These are phyloP conservation scores for Verbascum thapsus DNA, from an alignment of 257 asterid genomes.

Conservation along the genomic window DNA sequence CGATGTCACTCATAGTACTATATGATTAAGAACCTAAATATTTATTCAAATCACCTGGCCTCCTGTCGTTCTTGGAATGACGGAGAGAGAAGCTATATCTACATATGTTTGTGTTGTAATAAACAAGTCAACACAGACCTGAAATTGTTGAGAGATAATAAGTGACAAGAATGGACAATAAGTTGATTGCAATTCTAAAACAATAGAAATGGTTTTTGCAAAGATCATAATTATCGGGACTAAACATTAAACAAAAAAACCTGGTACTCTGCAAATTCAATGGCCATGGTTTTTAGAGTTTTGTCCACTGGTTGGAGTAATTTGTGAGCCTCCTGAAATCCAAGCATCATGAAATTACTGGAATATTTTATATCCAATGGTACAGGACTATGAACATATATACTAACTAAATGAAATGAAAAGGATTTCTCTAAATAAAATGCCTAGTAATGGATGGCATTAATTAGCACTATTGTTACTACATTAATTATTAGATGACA, in stretches of 20 bases:
- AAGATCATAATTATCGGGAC: conserved; percentile 15
- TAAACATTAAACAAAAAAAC: conserved; percentile 42
- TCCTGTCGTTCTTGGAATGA: conserved; percentile 90
- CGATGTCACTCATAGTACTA: conserved; percentile 10
- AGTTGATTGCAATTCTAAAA: conserved; percentile 13
- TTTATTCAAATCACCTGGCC: conserved; percentile 74
- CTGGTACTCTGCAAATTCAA: conserved; percentile 98
- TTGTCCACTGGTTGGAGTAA: conserved; percentile 94
- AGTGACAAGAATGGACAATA: conserved; percentile 18
- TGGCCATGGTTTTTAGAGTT: conserved; percentile 85
- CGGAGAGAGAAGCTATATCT: conserved; percentile 94
- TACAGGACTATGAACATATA: neutral
- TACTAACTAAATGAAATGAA: neutral
- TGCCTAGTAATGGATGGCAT: too few relatives aligned
- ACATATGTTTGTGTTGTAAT: conserved; percentile 88
- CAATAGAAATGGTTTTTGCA: conserved; percentile 6
- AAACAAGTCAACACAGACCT: conserved; percentile 98
- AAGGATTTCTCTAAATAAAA: conserved; percentile 2
- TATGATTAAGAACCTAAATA: conserved; percentile 19
- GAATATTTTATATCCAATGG: conserved; percentile 14
- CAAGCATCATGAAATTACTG: conserved; percentile 27
- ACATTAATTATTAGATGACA: neutral
- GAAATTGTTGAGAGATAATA: conserved; percentile 35
- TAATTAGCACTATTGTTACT: neutral
- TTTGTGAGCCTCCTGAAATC: conserved; percentile 90